Evolutionary conservation across 2,329 filamentous ascomycete genomes (phyloP), one percentile per base, ranked within the genome.

Genomic region (Xylariales sp.): DNA sequence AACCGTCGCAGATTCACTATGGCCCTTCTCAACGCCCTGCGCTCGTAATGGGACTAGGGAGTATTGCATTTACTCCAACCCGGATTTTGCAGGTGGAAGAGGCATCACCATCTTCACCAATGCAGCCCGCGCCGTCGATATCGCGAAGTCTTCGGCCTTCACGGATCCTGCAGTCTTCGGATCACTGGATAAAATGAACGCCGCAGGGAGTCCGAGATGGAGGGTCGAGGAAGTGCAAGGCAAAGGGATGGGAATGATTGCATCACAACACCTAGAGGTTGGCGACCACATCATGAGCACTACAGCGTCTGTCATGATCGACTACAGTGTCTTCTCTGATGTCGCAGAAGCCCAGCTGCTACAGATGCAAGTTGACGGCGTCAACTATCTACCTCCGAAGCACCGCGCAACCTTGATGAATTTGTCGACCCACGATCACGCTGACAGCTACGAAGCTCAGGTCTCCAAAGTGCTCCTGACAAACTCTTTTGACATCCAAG

Each of bases 61-160:
- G 21, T 59, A 56, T 48, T 69, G 65, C 51, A 57, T 64, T 44
- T 70, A 60, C 48, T 49, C 60, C 12, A 57, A 58, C 43, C 38
- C 49, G 3, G 44, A 44, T 10, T 67, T 68, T 40, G 65, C 62
- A 28, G 47, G 52, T 12, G 58, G 57, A 21, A 52, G 63, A 11
- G 66, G 66, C 38, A 60, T 68, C 35, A 60, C 63, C 16, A 48
- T 70, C 38, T 37, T 70, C 22, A 69, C 63, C 32, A 59, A 57
- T 6, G 44, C 56, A 1, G 46, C 50, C 10, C 58, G 64, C 36
- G 63, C 62, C 3, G 46, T 37, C n/a, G 50, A 50, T 22, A 42
- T 64, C 7, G 54, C 54, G 19, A 47, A 48, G 8, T 49, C 51
- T 11, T 48, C 54, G 7, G 56, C 56, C 7, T 64, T 66, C 45